Evolutionary conservation across 441 rosid species (phyloP), one percentile per base, ranked within the genome.

Genomic region (Gossypium schwendimanii): DNA sequence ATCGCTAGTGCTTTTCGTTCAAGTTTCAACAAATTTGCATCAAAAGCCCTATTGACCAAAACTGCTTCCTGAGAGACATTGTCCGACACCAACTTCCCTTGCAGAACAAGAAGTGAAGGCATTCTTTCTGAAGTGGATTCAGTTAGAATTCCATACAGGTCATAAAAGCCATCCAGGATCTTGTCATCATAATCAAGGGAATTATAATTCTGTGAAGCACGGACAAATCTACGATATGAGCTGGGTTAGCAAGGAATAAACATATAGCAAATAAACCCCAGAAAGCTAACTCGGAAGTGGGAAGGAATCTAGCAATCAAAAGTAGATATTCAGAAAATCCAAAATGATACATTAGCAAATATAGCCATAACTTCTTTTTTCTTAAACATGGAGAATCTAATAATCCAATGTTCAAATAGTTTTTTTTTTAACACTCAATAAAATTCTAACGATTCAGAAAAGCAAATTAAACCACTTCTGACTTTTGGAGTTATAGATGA

Each of bases 131-230:
- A 80, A 63, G 86, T 70, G 10, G 93, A 82, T 66, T 76, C 88
- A 6, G 76, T 85, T 76, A 82, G 72, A 79, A 88, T 82, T 79
- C 97, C 97, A 77, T 91, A 89, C 39, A 94, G 78, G 63, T 94
- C 98, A 69, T 92, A 94, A 73, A 94, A 94, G 62, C 98, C 97
- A 79, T 94, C 98, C 92, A 91, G 49, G 87, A 94, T 85, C 90
- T 91, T 94, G 86, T 94, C 98, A 82, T 92, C 97, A 73, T 89
- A 94, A 74, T 93, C 84, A 82, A 94, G 97, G 81, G 93, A 87
- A 75, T 88, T 91, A 80, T 89, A 92, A 86, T 88, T 94, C 98
- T 94, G 97, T 78, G 80, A 89, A 87, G 81, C 84, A 90, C 73
- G 87, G 74, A 84, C 77, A 89, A 83, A 81, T 90, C 85, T 83